A percentile compares a stretch with the other conserved stretches of the same genome.
These are phyloP conservation scores for Magnolia sinica DNA, from an alignment of 164 flowering plant genomes.

Conservation along the genomic window DNA sequence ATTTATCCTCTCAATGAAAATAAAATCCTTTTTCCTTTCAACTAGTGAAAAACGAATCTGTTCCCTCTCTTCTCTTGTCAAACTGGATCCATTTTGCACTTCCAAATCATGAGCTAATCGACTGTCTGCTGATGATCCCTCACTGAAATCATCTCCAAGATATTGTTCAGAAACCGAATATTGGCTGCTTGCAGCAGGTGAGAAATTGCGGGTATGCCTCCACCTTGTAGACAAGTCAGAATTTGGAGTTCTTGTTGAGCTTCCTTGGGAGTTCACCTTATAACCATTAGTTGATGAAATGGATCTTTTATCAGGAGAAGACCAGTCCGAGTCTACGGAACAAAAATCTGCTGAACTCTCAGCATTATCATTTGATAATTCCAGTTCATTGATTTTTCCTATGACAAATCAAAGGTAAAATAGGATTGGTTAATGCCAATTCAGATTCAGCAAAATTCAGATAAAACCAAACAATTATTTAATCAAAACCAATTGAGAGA, in stretches of 20 bases:
- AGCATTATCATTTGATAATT: background rate
- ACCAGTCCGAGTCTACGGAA: background rate
- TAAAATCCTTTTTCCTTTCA: slow-evolving; percentile 44
- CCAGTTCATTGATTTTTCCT: background rate
- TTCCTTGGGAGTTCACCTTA: background rate
- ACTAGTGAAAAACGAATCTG: slow-evolving; percentile 25
- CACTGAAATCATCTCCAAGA: slow-evolving; percentile 15
- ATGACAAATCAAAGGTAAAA: background rate
- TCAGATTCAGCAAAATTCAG: background rate
- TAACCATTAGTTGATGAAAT: background rate
- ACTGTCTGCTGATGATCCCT: slow-evolving; percentile 3
- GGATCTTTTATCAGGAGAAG: background rate
- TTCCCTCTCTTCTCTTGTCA: slow-evolving; percentile 22
- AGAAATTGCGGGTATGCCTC: background rate
- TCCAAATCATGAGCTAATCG: slow-evolving; percentile 1
- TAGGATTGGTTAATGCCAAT: too few species aligned
- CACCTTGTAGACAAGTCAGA: background rate
- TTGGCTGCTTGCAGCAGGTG: slow-evolving; percentile 13
- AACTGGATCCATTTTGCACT: background rate
- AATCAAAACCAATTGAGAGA: background rate
- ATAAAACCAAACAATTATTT: background rate
- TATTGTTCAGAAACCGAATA: background rate
- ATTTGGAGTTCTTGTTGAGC: slow-evolving; percentile 4
- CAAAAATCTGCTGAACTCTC: background rate
- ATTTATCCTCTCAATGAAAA: slow-evolving; percentile 30